Base-by-base conservation (phyloP, 75 land plant species). In the Sequoiadendron giganteum region DNA sequence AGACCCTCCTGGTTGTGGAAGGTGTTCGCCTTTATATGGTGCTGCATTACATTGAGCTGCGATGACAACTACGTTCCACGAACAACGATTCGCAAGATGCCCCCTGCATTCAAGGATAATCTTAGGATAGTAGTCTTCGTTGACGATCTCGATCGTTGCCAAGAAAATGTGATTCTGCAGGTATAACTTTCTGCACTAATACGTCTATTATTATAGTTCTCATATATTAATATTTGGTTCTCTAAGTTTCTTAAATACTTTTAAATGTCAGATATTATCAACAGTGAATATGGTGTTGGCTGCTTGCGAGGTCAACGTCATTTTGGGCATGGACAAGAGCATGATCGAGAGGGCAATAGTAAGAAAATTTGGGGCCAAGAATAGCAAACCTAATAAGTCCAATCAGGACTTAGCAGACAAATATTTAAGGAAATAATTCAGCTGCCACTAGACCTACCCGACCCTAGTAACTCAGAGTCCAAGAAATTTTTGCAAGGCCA, bases 261-360 rank as follows among this genome's bases (percentile, higher is more conserved):
- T 70, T 70, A n/a, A 8, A n/a, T 70, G n/a, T n/a, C 32, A 70
- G 73, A 70, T 70, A 70, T 9, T 70, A 70, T 70, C 73, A n/a
- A 34, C 73, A 5, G 32, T 70, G 10, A 70, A 70, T 7, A n/a
- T 70, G 73, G 73, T 70, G n/a, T 70, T 70, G 73, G 73, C 73
- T 70, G 8, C 73, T 70, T 70, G 73, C 32, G 32, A 70, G 73
- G 6, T 70, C 34, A 70, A 70, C 11, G 75, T 70, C 0, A 30
- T 70, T 30, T n/a, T 70, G 19, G 75, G 75, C n/a, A 70, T 70
- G 75, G 75, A 70, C 28, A 70, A 70, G 34, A 70, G 75, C 75
- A 70, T 70, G 75, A 70, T 70, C 75, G 75, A 70, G 8, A 70
- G 75, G 34, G 75, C 75, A 70, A 70, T 70, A 70, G 30, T 70